Base-by-base conservation (phyloP, 2,329 filamentous ascomycete species). In the Botrytis elliptica region DNA sequence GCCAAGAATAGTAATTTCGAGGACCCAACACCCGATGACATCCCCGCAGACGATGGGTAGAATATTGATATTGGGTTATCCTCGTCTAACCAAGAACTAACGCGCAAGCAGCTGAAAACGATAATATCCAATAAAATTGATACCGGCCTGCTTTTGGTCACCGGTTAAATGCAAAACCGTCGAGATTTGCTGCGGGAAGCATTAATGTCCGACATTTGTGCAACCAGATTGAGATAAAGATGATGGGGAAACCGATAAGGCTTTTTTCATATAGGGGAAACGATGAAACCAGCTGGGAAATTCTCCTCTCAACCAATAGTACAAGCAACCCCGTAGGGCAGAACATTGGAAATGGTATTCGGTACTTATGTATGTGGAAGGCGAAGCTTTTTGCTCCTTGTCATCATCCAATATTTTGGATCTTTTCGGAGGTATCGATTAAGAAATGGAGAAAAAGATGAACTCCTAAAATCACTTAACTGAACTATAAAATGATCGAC, bases 301-400 rank as follows among this genome's bases (percentile, higher is more conserved):
- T 22, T 25, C 20, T 20, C 18, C 16, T 22, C 18, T 25, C 29
- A 22, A 55, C 25, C 46, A 67, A 67, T 55, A 40, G 33, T 40
- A 59, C n/a, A 36, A 42, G 38, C 1, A 60, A n/a, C n/a, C 18
- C 29, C 33, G 20, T 40, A 33, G 36, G 38, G 49, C 38, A 44
- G 52, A 36, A 69, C 38, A 29, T 25, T 12, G 29, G 5, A 59
- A 25, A 44, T 44, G 8, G n/a, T 60, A 70, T 52, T 70, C 52
- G 52, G 52, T 44, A 70, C 55, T 60, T 70, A 60, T 36, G 52
- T 40, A 70, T 70, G 67, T 70, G n/a, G n/a, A 60, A 57, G 52
- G 52, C 14, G n/a, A 70, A 70, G 67, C 52, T 44, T 67, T 60
- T 22, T 60, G n/a, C 40, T 33, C n/a, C 52, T 60, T 70, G 52